Percentiles rank a stretch among this genome's conserved stretches.
phyloP scores from a whole-genome alignment of 83 land plant species.

The Diphasiastrum complanatum region DNA sequence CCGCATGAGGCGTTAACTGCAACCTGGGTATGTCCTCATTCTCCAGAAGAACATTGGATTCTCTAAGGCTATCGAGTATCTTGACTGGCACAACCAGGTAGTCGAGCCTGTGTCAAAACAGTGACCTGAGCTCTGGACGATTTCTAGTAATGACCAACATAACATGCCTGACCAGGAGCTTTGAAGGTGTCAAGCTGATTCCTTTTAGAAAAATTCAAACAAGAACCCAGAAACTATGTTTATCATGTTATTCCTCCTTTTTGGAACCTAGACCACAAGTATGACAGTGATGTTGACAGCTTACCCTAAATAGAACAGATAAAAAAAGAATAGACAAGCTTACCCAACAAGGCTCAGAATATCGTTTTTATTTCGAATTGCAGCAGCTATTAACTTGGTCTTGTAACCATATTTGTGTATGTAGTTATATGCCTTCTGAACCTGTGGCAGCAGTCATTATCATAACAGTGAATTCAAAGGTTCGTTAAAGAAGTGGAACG shows the following conservation, averaged over 20 bases:
- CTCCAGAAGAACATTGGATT: constrained; percentile 53
- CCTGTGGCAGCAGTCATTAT: constrained; percentile 37
- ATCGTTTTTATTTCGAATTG: constrained; percentile 92
- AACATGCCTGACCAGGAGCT: too few species aligned
- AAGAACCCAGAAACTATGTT: too few species aligned
- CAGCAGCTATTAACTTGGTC: constrained; percentile 91
- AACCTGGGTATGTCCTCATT: constrained; percentile 64
- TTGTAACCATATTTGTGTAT: constrained; percentile 82
- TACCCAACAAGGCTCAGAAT: constrained; percentile 87
- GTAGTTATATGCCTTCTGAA: constrained; percentile 75
- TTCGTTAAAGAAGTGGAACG: too few species aligned
- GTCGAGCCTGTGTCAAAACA: constrained; percentile 50
- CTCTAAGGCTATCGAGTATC: constrained; percentile 78
- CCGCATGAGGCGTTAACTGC: constrained; percentile 53
- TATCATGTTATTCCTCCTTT: too few species aligned
- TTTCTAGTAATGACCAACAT: too few species aligned
- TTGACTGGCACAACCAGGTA: constrained; percentile 84
- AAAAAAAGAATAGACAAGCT: not conserved
- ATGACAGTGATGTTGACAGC: not conserved
- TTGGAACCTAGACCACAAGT: too few species aligned
- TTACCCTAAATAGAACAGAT: not conserved
- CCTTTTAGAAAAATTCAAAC: too few species aligned
- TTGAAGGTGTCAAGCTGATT: too few species aligned
- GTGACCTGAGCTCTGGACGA: too few species aligned
- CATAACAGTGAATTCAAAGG: not conserved